Evolutionary conservation across 495 filamentous ascomycete species (phyloP).

Genomic region (Penicillium pancosmium): DNA sequence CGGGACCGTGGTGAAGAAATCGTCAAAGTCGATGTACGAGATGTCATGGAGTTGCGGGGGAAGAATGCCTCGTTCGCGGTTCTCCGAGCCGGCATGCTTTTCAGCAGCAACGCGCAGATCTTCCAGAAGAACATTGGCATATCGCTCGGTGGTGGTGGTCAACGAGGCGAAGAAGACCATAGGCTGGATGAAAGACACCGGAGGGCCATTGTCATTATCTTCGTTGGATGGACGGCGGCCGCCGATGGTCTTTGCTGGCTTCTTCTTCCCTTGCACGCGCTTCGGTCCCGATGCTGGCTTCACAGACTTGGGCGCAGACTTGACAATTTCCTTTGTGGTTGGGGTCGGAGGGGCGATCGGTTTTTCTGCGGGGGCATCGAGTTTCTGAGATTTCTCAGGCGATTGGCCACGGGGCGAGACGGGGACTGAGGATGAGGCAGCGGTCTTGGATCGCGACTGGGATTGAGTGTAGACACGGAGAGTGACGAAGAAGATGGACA

Average conservation of each 20-base stretch:
- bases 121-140: conserved; percentile 59
- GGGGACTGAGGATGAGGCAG: conserved; percentile 36
- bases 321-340: conserved; percentile 4
- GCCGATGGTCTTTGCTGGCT: conserved; percentile 32
- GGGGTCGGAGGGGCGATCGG: background rate
- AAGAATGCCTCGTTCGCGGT: conserved; percentile 46
- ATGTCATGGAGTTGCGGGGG: conserved; percentile 74
- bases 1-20: conserved; percentile 73
- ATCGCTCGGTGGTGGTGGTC: conserved; percentile 75
- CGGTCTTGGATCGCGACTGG: conserved; percentile 31
- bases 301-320: conserved; percentile 11
- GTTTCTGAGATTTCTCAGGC: conserved; percentile 29
- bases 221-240: conserved; percentile 24
- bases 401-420: conserved; percentile 38
- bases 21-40: conserved; percentile 84
- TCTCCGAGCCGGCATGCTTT: conserved; percentile 30
- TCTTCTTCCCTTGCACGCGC: conserved; percentile 43
- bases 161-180: conserved; percentile 88
- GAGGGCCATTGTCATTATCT: conserved; percentile 9
- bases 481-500: conserved; percentile 28
- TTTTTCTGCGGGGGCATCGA: conserved; percentile 12
- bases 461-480: conserved; percentile 30
- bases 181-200: conserved; percentile 60
- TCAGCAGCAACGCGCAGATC: conserved; percentile 45
- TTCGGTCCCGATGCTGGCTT: conserved; percentile 38